phyloP scores from a whole-genome alignment of 805 yeast genomes.

The Saturnispora sekii region DNA sequence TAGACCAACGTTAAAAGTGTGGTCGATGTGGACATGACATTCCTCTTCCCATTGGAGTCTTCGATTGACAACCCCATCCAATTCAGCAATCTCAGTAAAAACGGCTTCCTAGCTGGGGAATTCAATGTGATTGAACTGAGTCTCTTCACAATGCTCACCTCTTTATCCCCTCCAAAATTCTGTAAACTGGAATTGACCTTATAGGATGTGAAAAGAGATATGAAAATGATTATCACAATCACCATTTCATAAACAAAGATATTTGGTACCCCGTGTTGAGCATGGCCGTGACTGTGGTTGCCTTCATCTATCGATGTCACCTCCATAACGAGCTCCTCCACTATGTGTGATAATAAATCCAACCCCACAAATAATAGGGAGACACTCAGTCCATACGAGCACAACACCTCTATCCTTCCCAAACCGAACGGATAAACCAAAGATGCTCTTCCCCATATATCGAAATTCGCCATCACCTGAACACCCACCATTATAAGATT shows the following conservation, averaged over 20 bases:
- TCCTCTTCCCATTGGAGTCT: constrained; percentile 2
- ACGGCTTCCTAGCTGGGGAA: constrained; percentile 15
- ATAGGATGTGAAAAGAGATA: constrained; percentile 29
- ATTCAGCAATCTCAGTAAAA: constrained; percentile 1
- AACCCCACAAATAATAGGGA: constrained; percentile 85
- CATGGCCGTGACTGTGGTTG: constrained; percentile 21
- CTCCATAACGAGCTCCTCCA: constrained; percentile 58
- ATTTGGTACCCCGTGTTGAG: constrained; percentile 16
- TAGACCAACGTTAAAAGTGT: constrained; percentile 33
- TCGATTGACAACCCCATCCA: constrained; percentile 5
- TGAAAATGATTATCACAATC: constrained; percentile 17
- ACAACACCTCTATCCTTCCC: constrained; percentile 80
- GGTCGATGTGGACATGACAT: constrained; percentile 30
- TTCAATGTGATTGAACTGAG: constrained; percentile 22
- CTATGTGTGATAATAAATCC: constrained; percentile 76
- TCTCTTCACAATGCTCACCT: constrained; percentile 14
- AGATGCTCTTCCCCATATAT: constrained; percentile 80
- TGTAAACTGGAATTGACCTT: constrained; percentile 8
- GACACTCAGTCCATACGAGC: constrained; percentile 79
- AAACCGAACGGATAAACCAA: constrained; percentile 85
- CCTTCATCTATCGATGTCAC: constrained; percentile 21
- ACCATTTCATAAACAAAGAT: constrained; percentile 23
- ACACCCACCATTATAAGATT: constrained; percentile 61
- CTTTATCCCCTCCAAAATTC: not conserved
- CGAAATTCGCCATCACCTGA: constrained; percentile 80